Conservation (phyloP, 306 rosid species). For the Glycine soja region DNA sequence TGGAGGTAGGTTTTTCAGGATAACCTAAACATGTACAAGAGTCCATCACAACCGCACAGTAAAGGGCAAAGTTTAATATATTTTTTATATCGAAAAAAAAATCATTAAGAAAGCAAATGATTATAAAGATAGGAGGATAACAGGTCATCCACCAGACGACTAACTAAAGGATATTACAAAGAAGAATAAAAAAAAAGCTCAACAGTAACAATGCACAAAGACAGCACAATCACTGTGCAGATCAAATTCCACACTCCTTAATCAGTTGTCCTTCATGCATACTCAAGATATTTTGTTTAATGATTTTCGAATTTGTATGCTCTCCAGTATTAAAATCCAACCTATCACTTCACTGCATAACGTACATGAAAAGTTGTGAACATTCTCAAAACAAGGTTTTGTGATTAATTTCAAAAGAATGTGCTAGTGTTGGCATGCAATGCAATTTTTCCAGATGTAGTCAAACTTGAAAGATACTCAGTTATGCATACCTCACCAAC, state of each 20-base stretch:
- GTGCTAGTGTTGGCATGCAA: slow-evolving; percentile 27
- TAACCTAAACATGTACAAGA: slow-evolving; percentile 62
- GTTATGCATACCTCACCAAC: slow-evolving; percentile 17
- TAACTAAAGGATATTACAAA: slow-evolving; percentile 1
- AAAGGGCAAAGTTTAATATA: not conserved
- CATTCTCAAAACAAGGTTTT: slow-evolving; percentile 37
- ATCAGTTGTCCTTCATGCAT: not conserved
- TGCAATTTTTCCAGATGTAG: slow-evolving; percentile 27
- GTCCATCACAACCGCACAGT: slow-evolving; percentile 41
- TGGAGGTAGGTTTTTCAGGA: slow-evolving; percentile 91
- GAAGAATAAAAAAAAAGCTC: slow-evolving; percentile 26
- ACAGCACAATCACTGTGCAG: slow-evolving; percentile 17
- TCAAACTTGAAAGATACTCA: slow-evolving; percentile 33
- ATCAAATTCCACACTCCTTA: slow-evolving; percentile 30
- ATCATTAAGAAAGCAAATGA: slow-evolving; percentile 13
- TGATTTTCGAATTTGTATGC: slow-evolving; percentile 30
- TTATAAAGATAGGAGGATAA: slow-evolving; percentile 1
- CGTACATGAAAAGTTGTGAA: not conserved
- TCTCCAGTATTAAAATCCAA: slow-evolving; percentile 24
- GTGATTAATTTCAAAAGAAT: not conserved
- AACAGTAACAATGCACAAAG: slow-evolving; percentile 28
- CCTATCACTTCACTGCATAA: slow-evolving; percentile 21
- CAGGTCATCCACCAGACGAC: slow-evolving; percentile 6
- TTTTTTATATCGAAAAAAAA: not conserved
- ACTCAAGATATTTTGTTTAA: slow-evolving; percentile 34